phyloP scores from a whole-genome alignment of 2,329 filamentous ascomycete species.

The Fusarium heterosporum region DNA sequence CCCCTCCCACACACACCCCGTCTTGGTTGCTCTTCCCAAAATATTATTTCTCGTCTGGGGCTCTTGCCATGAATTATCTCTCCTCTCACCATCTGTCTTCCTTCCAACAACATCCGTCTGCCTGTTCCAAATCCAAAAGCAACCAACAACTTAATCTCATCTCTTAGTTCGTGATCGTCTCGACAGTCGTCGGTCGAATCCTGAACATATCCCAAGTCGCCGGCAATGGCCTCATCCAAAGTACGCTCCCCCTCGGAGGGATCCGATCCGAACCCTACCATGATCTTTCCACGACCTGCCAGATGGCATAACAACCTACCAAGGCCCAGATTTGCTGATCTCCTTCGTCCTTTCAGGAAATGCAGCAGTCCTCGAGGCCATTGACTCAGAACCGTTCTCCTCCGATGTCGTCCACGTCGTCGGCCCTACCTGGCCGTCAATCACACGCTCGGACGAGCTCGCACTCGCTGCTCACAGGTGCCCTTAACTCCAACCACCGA shows the following conservation, averaged over 20 bases:
- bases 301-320: constrained; percentile 48
- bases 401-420: constrained; percentile 68
- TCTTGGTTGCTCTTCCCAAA: constrained; percentile 52
- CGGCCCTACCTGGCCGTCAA: constrained; percentile 69
- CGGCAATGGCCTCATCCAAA: constrained; percentile 72
- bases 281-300: constrained; percentile 47
- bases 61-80: constrained; percentile 42
- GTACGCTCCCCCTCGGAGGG: constrained; percentile 56
- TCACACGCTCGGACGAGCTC: constrained; percentile 81
- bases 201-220: constrained; percentile 52
- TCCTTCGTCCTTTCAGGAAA: constrained; percentile 63
- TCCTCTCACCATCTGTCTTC: constrained; percentile 44
- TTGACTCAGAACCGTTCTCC: constrained; percentile 72
- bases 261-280: constrained; percentile 40
- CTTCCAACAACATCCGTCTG: constrained; percentile 31
- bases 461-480: constrained; percentile 81
- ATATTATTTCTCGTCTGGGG: constrained; percentile 56
- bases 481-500: constrained; percentile 84
- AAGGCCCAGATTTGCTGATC: constrained; percentile 53
- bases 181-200: constrained; percentile 50
- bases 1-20: constrained; percentile 44
- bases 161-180: constrained; percentile 48
- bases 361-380: constrained; percentile 74
- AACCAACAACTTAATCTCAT: constrained; percentile 40
- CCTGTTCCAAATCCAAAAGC: constrained; percentile 29